Conservation (phyloP, 805 yeast genomes). For the Candida dajiaensis region DNA sequence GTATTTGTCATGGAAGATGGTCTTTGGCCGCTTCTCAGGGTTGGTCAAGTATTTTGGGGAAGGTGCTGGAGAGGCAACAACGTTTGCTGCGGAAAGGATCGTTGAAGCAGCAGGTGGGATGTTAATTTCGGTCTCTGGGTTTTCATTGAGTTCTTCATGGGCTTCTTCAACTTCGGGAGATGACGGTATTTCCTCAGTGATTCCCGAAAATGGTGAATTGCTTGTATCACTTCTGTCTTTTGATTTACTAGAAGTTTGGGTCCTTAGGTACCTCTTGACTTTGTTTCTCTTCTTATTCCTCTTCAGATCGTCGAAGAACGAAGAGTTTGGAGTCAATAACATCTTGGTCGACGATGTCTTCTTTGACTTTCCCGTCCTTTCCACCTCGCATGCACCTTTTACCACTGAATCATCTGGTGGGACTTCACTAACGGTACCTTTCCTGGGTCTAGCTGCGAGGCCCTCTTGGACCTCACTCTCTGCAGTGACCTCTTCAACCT, state of each 20-base stretch:
- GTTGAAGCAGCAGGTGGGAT: constrained; percentile 73
- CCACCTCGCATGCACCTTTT: background rate
- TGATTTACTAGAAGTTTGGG: too few species aligned
- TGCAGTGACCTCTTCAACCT: background rate
- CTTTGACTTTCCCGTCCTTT: background rate
- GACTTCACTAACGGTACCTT: constrained; percentile 11
- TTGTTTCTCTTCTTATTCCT: constrained; percentile 8
- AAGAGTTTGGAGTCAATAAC: background rate
- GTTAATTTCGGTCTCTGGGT: constrained; percentile 20
- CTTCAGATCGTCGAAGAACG: background rate
- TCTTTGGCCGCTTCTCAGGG: constrained; percentile 57
- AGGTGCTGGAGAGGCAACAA: constrained; percentile 79
- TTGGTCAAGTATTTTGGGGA: constrained; percentile 57
- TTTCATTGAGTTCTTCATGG: background rate
- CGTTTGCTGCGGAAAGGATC: constrained; percentile 69
- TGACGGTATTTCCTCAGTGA: background rate
- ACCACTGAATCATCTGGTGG: constrained; percentile 4
- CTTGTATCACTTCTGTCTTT: too few species aligned
- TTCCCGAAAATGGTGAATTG: background rate
- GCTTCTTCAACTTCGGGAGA: constrained; percentile 1
- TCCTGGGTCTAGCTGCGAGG: constrained; percentile 21
- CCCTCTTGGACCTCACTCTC: background rate
- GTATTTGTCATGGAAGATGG: constrained; percentile 76
- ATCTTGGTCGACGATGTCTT: background rate
- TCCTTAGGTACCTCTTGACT: constrained; percentile 16